Base-by-base conservation (phyloP, 176 grass and related monocot genomes). In the Elymus sibiricus region DNA sequence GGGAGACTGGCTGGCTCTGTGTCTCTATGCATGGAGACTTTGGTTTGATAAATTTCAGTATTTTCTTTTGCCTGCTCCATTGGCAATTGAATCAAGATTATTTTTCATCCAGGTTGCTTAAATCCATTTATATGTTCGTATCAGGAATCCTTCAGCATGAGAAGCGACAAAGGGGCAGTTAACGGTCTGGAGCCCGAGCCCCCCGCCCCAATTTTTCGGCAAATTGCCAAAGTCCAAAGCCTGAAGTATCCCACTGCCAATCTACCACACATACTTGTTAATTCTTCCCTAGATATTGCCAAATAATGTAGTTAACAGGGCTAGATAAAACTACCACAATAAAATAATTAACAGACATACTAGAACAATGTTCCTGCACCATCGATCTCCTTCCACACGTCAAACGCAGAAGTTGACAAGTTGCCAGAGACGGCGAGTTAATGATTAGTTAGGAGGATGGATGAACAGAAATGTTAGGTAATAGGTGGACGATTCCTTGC, bases 401-500 rank as follows among this genome's bases (percentile, higher is more conserved):
- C 78, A 70, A 85, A 49, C 19, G 68, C 67, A 67, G 14, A 73
- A 81, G 70, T 46, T 86, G 49, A 77, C 78, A 86, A 82, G 78
- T 56, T 70, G 61, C 19, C 44, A 22, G 21, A 12, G 49, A 70
- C 29, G 72, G 55, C 17, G 76, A 66, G 32, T 37, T 59, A 56
- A 72, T 90, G 70, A 77, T 90, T 82, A 51, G 66, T 69, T 15
- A 69, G 32, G 9, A 32, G 27, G 39, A 59, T 6, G 73, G 29
- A 60, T 46, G 87, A 84, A 72, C 2, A 76, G 42, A 73, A 75
- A 53, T 72, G 13, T 42, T 81, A 27, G 82, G 79, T 83, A 27
- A 27, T 56, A 58, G 79, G 73, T 79, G 53, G 74, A 86, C 64
- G 73, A 82, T 90, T 86, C 84, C 40, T 14, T n/a, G 32, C 43